Evolutionary conservation across 352 stramenopile genomes (phyloP).

Genomic region (Globisporangium ultimum): DNA sequence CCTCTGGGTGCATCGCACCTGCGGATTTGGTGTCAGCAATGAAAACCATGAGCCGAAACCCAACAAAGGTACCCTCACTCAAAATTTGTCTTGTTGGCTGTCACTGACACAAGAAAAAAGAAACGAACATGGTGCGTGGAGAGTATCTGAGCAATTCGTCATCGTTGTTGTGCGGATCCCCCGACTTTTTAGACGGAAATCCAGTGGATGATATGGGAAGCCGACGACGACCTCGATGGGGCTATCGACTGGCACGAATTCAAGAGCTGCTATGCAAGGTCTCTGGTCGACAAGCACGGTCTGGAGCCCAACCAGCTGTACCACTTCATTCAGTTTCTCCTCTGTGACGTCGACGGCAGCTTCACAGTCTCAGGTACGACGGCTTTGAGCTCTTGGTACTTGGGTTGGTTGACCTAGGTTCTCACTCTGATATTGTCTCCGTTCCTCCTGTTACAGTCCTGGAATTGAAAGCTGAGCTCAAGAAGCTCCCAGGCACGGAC

Average conservation of each 20-base stretch:
- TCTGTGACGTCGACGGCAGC: slow-evolving; percentile 91
- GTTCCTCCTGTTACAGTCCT: slow-evolving; percentile 19
- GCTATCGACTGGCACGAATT: slow-evolving; percentile 92
- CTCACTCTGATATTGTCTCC: neutral
- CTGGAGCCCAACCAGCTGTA: slow-evolving; percentile 93
- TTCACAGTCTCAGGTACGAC: slow-evolving; percentile 74
- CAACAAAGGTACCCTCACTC: slow-evolving; percentile 27
- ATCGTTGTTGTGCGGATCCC: neutral
- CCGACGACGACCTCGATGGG: slow-evolving; percentile 94
- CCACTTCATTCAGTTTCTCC: slow-evolving; percentile 93
- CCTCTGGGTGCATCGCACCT: slow-evolving; percentile 33
- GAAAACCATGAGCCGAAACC: slow-evolving; percentile 26
- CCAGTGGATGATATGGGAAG: slow-evolving; percentile 97
- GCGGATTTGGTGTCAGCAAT: slow-evolving; percentile 47
- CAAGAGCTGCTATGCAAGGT: slow-evolving; percentile 88
- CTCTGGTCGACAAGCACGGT: slow-evolving; percentile 88
- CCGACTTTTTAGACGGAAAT: slow-evolving; percentile 66
- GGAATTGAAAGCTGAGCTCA: slow-evolving; percentile 46
- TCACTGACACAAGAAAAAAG: neutral
- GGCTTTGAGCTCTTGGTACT: neutral
- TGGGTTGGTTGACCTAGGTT: neutral
- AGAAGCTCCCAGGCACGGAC: slow-evolving; percentile 39
- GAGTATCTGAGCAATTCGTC: too few species aligned
- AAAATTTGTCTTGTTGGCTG: slow-evolving; percentile 1
- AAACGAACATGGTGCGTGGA: too few species aligned